Percentiles rank a stretch among this genome's conserved stretches.
phyloP scores from a whole-genome alignment of 805 yeast species.

The Wickerhamomyces rabaulensis region DNA sequence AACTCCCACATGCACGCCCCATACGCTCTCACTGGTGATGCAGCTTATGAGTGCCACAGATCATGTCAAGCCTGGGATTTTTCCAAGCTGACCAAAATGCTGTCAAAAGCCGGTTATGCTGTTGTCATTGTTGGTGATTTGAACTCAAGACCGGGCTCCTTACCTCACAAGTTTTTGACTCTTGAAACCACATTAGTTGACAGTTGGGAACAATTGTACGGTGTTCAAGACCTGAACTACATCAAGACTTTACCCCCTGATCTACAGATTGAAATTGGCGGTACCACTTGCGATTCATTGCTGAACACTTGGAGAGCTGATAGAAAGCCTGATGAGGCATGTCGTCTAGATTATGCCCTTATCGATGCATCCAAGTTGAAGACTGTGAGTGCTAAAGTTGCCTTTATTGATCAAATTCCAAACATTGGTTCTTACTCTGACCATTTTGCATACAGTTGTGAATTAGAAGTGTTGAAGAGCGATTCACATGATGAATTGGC shows the following conservation, averaged over 20 bases:
- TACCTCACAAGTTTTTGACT: slow-evolving; percentile 73
- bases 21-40: slow-evolving; percentile 76
- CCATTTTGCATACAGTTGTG: slow-evolving; percentile 76
- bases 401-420: slow-evolving; percentile 66
- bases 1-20: slow-evolving; percentile 99
- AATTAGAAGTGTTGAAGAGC: slow-evolving; percentile 23
- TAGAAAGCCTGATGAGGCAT: slow-evolving; percentile 38
- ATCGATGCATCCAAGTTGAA: slow-evolving; percentile 51
- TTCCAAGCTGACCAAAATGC: slow-evolving; percentile 54
- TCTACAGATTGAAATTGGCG: slow-evolving; percentile 67
- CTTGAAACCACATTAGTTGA: slow-evolving; percentile 65
- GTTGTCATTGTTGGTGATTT: slow-evolving; percentile 91
- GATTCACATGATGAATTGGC: background rate
- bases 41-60: slow-evolving; percentile 84
- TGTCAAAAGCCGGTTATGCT: slow-evolving; percentile 72
- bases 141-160: slow-evolving; percentile 81
- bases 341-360: slow-evolving; percentile 86
- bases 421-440: slow-evolving; percentile 79
- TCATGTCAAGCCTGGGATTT: slow-evolving; percentile 97
- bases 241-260: slow-evolving; percentile 44
- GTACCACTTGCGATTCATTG: slow-evolving; percentile 84
- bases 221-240: slow-evolving; percentile 35
- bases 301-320: slow-evolving; percentile 78
- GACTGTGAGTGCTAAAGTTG: slow-evolving; percentile 61
- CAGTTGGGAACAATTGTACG: slow-evolving; percentile 74